These are phyloP conservation scores for Syncephalastrum contaminatum DNA, from an alignment of 371 early-diverging fungal genomes.

Conservation along the genomic window DNA sequence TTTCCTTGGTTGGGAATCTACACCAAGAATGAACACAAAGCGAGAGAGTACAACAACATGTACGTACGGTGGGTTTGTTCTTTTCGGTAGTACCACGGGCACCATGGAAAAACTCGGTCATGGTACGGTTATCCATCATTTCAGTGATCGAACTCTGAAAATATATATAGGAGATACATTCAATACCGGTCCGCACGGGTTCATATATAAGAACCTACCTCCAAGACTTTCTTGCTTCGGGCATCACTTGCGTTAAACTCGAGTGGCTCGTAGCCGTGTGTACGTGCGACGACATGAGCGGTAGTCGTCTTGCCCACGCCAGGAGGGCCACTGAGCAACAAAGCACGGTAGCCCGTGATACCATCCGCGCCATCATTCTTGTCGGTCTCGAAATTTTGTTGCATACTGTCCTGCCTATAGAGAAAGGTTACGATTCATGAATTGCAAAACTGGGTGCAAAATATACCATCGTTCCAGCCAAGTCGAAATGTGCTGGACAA, in stretches of 20 bases:
- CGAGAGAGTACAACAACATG: background rate
- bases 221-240: constrained; percentile 87
- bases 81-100: background rate
- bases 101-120: constrained; percentile 65
- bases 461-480: constrained; percentile 79
- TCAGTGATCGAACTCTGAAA: constrained; percentile 21
- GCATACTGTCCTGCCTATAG: constrained; percentile 26
- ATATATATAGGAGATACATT: background rate
- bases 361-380: constrained; percentile 7
- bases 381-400: constrained; percentile 16
- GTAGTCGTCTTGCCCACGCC: constrained; percentile 99
- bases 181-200: background rate
- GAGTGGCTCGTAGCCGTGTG: constrained; percentile 80
- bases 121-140: constrained; percentile 65
- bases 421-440: background rate
- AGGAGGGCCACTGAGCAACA: constrained; percentile 95
- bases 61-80: constrained; percentile 1
- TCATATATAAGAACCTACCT: constrained; percentile 44
- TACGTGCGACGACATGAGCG: constrained; percentile 85
- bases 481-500: constrained; percentile 63
- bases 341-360: constrained; percentile 56
- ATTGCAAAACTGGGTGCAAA: background rate
- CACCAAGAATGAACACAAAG: constrained; percentile 3
- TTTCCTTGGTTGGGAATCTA: constrained; percentile 38
- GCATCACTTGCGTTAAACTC: constrained; percentile 99